These are phyloP conservation scores for Umbilicus rupestris DNA, from an alignment of 164 flowering plant species.

Conservation along the genomic window DNA sequence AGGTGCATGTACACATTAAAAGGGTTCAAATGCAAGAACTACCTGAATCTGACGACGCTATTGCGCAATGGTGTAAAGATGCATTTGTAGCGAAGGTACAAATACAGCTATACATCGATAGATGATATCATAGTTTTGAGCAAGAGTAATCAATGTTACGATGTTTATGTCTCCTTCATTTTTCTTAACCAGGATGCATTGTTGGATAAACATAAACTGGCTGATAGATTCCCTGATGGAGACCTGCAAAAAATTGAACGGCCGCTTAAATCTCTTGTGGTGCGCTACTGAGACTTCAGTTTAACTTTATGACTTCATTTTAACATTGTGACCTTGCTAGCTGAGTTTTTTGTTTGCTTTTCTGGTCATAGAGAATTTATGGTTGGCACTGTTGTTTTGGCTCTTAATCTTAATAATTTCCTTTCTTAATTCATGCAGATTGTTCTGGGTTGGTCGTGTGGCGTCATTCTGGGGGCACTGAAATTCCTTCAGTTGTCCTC, in stretches of 20 bases:
- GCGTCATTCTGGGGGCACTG: background rate
- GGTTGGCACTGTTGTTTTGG: background rate
- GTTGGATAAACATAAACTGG: constrained; percentile 48
- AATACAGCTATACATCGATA: background rate
- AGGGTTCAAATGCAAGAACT: constrained; percentile 54
- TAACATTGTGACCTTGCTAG: background rate
- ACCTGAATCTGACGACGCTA: constrained; percentile 61
- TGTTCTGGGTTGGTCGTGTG: constrained; percentile 12
- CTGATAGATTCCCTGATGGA: constrained; percentile 38
- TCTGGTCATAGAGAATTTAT: background rate
- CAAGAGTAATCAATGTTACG: background rate
- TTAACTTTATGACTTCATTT: background rate
- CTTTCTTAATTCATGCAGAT: background rate
- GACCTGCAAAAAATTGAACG: constrained; percentile 35
- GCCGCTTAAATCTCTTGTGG: constrained; percentile 59
- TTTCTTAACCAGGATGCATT: constrained; percentile 46
- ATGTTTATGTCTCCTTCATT: background rate
- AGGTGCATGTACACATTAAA: constrained; percentile 38
- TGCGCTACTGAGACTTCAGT: constrained; percentile 16
- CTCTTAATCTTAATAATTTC: background rate
- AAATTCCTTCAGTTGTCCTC: constrained; percentile 20
- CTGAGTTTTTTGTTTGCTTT: background rate
- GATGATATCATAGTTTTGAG: background rate
- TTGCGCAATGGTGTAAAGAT: constrained; percentile 86
- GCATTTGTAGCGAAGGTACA: constrained; percentile 68